Evolutionary conservation across 179 eudicot species (phyloP).

Genomic region (Gypsophila paniculata): DNA sequence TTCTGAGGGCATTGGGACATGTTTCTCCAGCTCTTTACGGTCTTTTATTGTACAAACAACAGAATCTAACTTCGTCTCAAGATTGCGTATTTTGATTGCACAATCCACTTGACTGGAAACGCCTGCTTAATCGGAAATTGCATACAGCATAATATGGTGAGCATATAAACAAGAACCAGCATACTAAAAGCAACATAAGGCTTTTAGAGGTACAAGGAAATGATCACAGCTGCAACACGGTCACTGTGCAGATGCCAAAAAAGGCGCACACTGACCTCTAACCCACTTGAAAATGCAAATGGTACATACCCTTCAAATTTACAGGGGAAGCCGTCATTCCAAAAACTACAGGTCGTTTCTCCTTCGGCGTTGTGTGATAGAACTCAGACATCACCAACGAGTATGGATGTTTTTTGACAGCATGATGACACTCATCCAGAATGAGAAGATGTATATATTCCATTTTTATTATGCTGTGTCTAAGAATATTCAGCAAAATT

Average conservation of each 20-base stretch:
- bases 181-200: not conserved
- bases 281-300: constrained; percentile 10
- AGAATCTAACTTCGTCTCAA: constrained; percentile 89
- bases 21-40: constrained; percentile 90
- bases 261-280: constrained; percentile 1
- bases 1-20: constrained; percentile 98
- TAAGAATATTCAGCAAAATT: constrained; percentile 88
- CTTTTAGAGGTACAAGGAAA: not conserved
- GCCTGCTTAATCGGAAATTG: constrained; percentile 45
- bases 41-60: constrained; percentile 94
- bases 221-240: not conserved
- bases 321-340: constrained; percentile 99
- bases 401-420: constrained; percentile 98
- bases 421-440: constrained; percentile 99
- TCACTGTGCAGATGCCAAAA: constrained; percentile 2
- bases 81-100: constrained; percentile 92
- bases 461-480: constrained; percentile 97
- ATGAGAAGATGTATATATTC: constrained; percentile 84
- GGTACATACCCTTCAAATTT: constrained; percentile 76
- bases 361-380: constrained; percentile 91
- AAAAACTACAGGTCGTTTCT: constrained; percentile 85
- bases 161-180: constrained; percentile 16
- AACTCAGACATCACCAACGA: constrained; percentile 98
- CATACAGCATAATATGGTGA: constrained; percentile 1
- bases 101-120: constrained; percentile 98